A percentile compares a stretch with the other conserved stretches of the same genome.
Evolutionary conservation across 2,329 filamentous ascomycete genomes (phyloP).

Genomic region (Pezicula radicicola): DNA sequence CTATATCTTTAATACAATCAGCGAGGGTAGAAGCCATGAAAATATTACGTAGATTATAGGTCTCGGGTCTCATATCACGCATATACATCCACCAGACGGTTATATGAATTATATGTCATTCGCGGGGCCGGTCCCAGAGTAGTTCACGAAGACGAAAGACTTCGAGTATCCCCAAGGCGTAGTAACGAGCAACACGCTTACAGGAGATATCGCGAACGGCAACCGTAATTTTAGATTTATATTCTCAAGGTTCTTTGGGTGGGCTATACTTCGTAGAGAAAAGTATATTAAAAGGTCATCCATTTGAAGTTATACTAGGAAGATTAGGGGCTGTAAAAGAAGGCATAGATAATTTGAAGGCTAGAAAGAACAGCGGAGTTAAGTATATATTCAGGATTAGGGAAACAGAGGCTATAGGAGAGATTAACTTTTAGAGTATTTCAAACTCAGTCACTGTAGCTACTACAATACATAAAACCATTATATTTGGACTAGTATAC

Average conservation of each 20-base stretch:
- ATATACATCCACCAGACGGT: not conserved
- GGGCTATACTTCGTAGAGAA: conserved; percentile 43
- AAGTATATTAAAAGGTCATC: conserved; percentile 44
- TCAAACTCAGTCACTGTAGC: too few relatives aligned
- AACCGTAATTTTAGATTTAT: not conserved
- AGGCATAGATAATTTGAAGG: not conserved
- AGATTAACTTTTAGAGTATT: too few relatives aligned
- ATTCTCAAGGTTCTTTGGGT: conserved; percentile 1
- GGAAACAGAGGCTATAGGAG: not conserved
- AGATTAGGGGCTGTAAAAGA: not conserved
- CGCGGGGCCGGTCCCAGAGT: too few relatives aligned
- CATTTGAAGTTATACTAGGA: conserved; percentile 43
- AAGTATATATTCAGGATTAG: not conserved
- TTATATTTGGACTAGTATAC: too few relatives aligned
- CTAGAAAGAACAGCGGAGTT: not conserved
- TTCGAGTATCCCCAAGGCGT: too few relatives aligned
- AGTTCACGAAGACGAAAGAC: too few relatives aligned
- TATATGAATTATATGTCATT: too few relatives aligned
- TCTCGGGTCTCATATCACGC: not conserved
- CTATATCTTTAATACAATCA: not conserved
- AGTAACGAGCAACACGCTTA: too few relatives aligned
- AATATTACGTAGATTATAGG: not conserved
- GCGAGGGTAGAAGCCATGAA: not conserved
- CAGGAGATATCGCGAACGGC: not conserved
- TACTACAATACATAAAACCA: too few relatives aligned